Conservation (phyloP, 805 yeast species). For the Saccharomycopsis sp. region DNA sequence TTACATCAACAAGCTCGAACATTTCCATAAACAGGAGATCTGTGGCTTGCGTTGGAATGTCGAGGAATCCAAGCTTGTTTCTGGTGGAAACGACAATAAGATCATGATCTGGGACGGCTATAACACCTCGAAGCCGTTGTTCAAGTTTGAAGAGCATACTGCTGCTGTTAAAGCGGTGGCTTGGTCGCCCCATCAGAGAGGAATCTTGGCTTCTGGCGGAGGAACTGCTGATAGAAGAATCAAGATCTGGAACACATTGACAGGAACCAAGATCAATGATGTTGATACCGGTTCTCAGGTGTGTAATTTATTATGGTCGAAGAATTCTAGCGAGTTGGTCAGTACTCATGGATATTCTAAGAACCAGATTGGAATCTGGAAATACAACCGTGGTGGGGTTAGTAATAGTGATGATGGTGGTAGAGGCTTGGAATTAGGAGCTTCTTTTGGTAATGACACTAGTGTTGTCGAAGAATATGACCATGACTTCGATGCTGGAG, state of each 20-base stretch:
- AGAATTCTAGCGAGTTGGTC: conserved; percentile 84
- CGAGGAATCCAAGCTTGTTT: conserved; percentile 85
- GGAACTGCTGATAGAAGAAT: conserved; percentile 91
- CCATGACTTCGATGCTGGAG: no score
- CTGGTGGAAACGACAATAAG: conserved; percentile 92
- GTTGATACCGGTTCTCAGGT: conserved; percentile 96
- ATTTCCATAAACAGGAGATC: conserved; percentile 81
- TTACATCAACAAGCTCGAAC: conserved; percentile 60
- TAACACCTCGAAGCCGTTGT: conserved; percentile 53
- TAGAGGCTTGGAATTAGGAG: background rate
- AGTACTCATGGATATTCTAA: conserved; percentile 92
- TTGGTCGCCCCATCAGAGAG: conserved; percentile 97
- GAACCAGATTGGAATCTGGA: conserved; percentile 90
- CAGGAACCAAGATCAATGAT: conserved; percentile 66
- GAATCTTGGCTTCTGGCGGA: conserved; percentile 91
- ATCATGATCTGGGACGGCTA: conserved; percentile 84
- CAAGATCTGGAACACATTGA: conserved; percentile 86
- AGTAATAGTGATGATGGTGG: background rate
- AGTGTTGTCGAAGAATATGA: background rate
- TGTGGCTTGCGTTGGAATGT: conserved; percentile 94
- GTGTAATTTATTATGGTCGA: conserved; percentile 90
- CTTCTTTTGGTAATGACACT: background rate
- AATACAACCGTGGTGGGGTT: conserved; percentile 53
- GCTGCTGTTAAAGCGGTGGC: conserved; percentile 97
- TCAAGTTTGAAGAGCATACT: conserved; percentile 71